Base-by-base conservation (phyloP, 306 rosid genomes). In the Lathyrus oleraceus region DNA sequence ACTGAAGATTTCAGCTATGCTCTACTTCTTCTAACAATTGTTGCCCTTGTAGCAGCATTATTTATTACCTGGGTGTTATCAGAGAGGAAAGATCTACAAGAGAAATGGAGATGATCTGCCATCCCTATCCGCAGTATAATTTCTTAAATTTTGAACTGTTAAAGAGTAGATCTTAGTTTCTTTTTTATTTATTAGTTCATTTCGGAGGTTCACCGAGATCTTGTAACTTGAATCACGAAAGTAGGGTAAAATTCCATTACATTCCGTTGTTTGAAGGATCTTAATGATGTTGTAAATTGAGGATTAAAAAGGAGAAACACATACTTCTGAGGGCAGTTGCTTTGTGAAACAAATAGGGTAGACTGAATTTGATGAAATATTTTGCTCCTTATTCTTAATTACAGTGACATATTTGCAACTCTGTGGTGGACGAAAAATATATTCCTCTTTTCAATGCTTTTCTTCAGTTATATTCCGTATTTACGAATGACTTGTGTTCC, bases 1-100 rank as follows among this genome's bases (percentile, higher is more conserved):
- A 94, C 99, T 0, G 99, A 94, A 43, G 99, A 94, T 86, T 94
- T 94, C 91, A 94, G 92, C 89, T 94, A 88, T n/a, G 99, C 99
- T 30, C 80, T 94, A 69, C 97, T 94, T 73, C 99, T 94, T 42
- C 70, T 94, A 64, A 94, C 99, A 45, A 94, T 94, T 27, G 92
- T 87, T 65, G 99, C 82, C 4, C 95, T 94, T 47, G 78, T 94
- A 54, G 97, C 87, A 16, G 97, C 97, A 40, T 91, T 94, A 51
- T 88, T 91, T 67, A 87, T 82, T 49, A 91, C 99, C 6, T 91
- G 97, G 97, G 79, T 87, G 76, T 65, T 86, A 59, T 91, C 99
- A 0, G 92, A 94, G 84, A 87, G 87, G 82, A 94, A 94, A 83
- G 99, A 94, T 63, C 82, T 94, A 19, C 86, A 82, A 78, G 99